Evolutionary conservation across 225 moss, liverwort and hornwort species (phyloP), one percentile per base, ranked within the genome.

Genomic region (Pseudoscleropodium purum): DNA sequence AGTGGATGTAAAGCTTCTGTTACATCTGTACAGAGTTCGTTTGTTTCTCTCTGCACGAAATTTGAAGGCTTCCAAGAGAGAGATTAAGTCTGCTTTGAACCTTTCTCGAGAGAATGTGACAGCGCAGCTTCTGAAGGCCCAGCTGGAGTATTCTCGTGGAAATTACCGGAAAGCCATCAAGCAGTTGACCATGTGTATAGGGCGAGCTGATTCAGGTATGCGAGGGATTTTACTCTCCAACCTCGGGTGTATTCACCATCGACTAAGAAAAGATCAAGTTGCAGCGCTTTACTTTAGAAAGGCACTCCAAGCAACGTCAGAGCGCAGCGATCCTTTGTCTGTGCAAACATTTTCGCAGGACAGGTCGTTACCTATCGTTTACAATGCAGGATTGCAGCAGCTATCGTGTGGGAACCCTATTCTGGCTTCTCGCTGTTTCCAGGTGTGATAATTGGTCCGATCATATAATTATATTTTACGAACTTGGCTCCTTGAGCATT

Each of bases 361-460:
- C 89, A 96, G 94, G 87, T 97, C 96, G 39, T 91, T 94, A 80
- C 87, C 95, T 43, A 94, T 99, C 62, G 89, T 97, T 45, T 99
- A 99, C 92, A 99, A 99, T 87, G 95, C 97, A 67, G 99, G 97
- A 70, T 91, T 99, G 91, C 96, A 99, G 94, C 99, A 97, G 92
- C 94, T 99, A 45, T 89, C 93, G 43, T 95, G 94, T 91, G 99
- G 96, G 80, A 96, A 99, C 74, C 96, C 99, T 76, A 13, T 92
- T 65, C 87, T 95, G 89, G 97, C 99, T 81, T 95, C 94, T 87
- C 90, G 92, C 68, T 99, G 97, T 94, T 99, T 99, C 87, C 99
- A 99, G 95, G 96, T 94, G 81, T 86, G 94, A 65, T 93, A 86
- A 88, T 89, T 49, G 82, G 52, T 92, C 91, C 79, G 57, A 57